Evolutionary conservation across 148 eudicot genomes (phyloP).

Genomic region (Silene uniflora): DNA sequence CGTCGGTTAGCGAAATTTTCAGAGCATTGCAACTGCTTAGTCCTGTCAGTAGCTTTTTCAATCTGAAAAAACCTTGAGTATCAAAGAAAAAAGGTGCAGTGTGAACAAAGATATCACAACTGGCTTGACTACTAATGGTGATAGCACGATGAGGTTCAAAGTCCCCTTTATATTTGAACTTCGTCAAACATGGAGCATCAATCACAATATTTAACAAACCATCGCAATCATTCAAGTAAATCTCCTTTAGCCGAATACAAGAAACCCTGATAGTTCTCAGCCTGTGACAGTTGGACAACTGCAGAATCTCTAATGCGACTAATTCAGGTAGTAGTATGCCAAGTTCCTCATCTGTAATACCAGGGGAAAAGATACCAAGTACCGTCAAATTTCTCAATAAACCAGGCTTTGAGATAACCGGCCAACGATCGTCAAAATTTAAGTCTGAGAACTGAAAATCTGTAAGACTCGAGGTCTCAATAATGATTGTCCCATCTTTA

Average conservation of each 20-base stretch:
- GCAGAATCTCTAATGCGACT: neutral
- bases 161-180: neutral
- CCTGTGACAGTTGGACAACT: neutral
- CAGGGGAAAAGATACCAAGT: neutral
- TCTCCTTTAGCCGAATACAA: neutral
- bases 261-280: neutral
- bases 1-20: neutral
- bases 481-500: too few species aligned
- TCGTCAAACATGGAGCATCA: neutral
- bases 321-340: conserved; percentile 2
- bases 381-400: neutral
- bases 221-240: neutral
- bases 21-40: conserved; percentile 2
- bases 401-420: neutral
- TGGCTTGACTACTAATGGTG: neutral
- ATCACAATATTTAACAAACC: neutral
- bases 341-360: neutral
- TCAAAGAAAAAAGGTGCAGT: neutral
- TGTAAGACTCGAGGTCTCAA: too few species aligned
- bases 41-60: neutral
- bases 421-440: too few species aligned
- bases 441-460: too few species aligned
- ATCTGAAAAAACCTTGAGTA: neutral
- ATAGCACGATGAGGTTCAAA: neutral
- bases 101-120: neutral